phyloP scores from a whole-genome alignment of 2,329 filamentous ascomycete species.

The Dactylellina drechsleri region DNA sequence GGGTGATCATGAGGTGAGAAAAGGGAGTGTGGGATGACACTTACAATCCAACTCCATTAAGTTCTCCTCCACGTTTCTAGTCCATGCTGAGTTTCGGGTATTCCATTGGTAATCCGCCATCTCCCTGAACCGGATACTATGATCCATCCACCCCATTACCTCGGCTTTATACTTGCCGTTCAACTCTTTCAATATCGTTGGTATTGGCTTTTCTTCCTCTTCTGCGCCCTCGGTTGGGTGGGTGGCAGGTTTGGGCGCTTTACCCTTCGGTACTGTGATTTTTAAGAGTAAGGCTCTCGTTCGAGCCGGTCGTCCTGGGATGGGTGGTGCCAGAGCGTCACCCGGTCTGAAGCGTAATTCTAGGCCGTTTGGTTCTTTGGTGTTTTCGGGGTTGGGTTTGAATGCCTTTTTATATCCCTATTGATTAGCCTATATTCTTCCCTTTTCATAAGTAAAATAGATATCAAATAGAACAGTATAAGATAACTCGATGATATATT shows the following conservation, averaged over 20 bases:
- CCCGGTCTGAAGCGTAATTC: conserved; percentile 45
- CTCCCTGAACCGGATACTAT: conserved; percentile 85
- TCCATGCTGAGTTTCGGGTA: conserved; percentile 73
- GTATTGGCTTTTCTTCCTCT: conserved; percentile 59
- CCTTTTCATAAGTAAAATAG: too few relatives aligned
- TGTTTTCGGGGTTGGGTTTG: conserved; percentile 46
- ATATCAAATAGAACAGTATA: too few relatives aligned
- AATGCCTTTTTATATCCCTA: conserved; percentile 26
- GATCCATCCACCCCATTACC: conserved; percentile 76
- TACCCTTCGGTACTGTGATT: conserved; percentile 85
- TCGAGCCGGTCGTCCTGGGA: conserved; percentile 78
- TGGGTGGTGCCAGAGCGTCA: conserved; percentile 66
- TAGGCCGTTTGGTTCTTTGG: conserved; percentile 39
- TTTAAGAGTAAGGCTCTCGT: conserved; percentile 88
- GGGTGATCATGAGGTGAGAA: background rate
- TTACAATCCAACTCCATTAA: too few relatives aligned
- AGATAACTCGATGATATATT: too few relatives aligned
- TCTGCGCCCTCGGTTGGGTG: conserved; percentile 60
- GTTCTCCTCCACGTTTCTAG: conserved; percentile 75
- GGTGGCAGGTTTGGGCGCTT: conserved; percentile 69
- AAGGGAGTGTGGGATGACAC: too few relatives aligned
- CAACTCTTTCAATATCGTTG: conserved; percentile 56
- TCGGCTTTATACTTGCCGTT: conserved; percentile 71
- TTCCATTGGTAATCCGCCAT: conserved; percentile 83
- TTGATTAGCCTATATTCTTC: background rate